These are phyloP conservation scores for Nicotiana tabacum DNA, from an alignment of 257 asterid genomes.

Conservation along the genomic window DNA sequence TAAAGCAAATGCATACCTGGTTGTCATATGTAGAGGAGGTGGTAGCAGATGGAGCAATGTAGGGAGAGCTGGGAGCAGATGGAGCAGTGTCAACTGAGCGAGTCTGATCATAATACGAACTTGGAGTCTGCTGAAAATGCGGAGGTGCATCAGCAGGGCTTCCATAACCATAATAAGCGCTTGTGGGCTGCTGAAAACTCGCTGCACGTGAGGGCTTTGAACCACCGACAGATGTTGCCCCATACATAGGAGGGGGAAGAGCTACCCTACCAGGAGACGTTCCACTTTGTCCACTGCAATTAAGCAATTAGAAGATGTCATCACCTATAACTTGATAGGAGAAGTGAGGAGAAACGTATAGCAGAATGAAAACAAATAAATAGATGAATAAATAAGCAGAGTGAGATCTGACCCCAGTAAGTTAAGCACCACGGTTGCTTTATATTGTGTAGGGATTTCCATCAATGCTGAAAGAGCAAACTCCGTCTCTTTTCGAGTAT, in stretches of 20 bases:
- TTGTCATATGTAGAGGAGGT: slow-evolving; percentile 50
- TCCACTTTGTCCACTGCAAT: slow-evolving; percentile 48
- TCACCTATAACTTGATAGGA: not conserved
- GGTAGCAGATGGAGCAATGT: slow-evolving; percentile 14
- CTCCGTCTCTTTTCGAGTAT: slow-evolving; percentile 79
- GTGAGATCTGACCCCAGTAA: slow-evolving; percentile 50
- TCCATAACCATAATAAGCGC: slow-evolving; percentile 27
- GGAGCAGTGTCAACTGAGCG: slow-evolving; percentile 29
- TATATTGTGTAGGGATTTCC: slow-evolving; percentile 93
- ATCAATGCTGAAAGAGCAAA: slow-evolving; percentile 91
- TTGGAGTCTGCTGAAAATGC: slow-evolving; percentile 23
- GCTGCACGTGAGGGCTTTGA: slow-evolving; percentile 10
- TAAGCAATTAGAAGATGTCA: not conserved
- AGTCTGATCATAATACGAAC: slow-evolving; percentile 26
- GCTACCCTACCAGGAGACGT: slow-evolving; percentile 51
- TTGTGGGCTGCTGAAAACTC: slow-evolving; percentile 42
- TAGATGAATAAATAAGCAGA: not conserved
- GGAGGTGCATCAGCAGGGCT: not conserved
- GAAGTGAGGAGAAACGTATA: not conserved
- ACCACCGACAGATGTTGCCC: slow-evolving; percentile 16
- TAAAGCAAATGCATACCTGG: slow-evolving; percentile 40
- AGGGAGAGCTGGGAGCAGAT: slow-evolving; percentile 21
- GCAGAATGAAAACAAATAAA: not conserved
- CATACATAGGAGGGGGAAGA: slow-evolving; percentile 78
- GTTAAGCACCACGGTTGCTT: slow-evolving; percentile 90